Base-by-base conservation (phyloP, 768 basidiomycete genomes). In the Auriscalpium vulgare region DNA sequence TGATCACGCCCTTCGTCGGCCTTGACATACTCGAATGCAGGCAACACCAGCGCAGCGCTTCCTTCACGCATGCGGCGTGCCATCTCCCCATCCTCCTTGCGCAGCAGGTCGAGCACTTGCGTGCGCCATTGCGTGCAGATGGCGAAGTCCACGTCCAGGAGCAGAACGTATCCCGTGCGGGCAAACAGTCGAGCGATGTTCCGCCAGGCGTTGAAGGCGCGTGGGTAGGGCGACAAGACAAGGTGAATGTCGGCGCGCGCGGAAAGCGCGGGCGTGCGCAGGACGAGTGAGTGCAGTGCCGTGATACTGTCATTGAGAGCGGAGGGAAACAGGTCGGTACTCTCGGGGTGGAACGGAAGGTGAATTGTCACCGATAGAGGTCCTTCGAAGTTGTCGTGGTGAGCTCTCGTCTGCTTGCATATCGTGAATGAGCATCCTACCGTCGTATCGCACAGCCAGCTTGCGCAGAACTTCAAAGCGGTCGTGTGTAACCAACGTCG, bases 101-200 rank as follows among this genome's bases (percentile, higher is more conserved):
- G 51, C 37, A 55, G 49, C 17, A 55, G 43, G 9, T 38, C 45
- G 17, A 75, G 77, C 59, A 91, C 72, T 9, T 79, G 74, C 34
- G 70, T 66, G 56, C 87, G 78, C 68, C 91, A 89, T 71, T 90
- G 83, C 48, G 92, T 92, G 67, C 91, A 91, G 10, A 88, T 69
- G 36, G 80, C 85, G 68, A 95, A 93, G 68, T 94, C 91, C 58
- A 94, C 85, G 67, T 95, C 93, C 51, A 94, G 82, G 85, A 93
- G 88, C 84, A 94, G 88, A 56, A 93, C 80, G 62, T 82, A 90
- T 60, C 87, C 81, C 8, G 92, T 92, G 13, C 89, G 80, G 4
- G 91, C 85, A 63, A 91, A 90, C 51, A 91, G 74, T 44, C 92
- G 82, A 3, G 91, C 92, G 45, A 84, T 80, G 67, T 94, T 94